Percentiles rank a stretch among this genome's conserved stretches.
Evolutionary conservation across 345 rosid species (phyloP).

Genomic region (Melaleuca quinquenervia): DNA sequence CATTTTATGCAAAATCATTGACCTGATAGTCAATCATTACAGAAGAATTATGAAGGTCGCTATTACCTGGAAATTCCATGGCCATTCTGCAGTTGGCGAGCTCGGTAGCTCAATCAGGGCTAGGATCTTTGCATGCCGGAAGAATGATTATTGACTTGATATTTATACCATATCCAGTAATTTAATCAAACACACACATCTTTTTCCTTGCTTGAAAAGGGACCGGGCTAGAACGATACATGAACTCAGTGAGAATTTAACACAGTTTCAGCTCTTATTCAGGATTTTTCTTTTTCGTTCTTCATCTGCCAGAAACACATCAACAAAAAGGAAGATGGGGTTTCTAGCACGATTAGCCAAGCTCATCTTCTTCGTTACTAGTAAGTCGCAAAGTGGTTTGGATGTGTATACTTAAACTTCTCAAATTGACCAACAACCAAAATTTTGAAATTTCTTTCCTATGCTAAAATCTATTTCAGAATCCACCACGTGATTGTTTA

Average conservation of each 20-base stretch:
- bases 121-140: too few relatives aligned
- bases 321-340: not conserved
- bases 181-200: not conserved
- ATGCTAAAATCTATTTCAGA: not conserved
- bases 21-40: not conserved
- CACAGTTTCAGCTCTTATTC: not conserved
- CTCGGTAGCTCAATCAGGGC: too few relatives aligned
- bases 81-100: too few relatives aligned
- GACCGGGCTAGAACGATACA: not conserved
- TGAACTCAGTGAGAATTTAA: not conserved
- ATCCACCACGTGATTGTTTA: not conserved
- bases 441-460: not conserved
- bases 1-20: not conserved
- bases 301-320: not conserved
- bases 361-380: not conserved
- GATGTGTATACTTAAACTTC: not conserved
- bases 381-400: not conserved
- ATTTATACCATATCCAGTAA: too few relatives aligned
- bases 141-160: too few relatives aligned
- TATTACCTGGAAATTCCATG: too few relatives aligned
- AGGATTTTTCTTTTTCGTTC: not conserved
- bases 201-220: accelerated
- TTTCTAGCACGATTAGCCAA: not conserved
- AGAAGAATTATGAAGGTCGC: too few relatives aligned
- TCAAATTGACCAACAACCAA: not conserved